Evolutionary conservation across 2,329 filamentous ascomycete genomes (phyloP), one percentile per base, ranked within the genome.

Genomic region (Hymenoscyphus linearis): DNA sequence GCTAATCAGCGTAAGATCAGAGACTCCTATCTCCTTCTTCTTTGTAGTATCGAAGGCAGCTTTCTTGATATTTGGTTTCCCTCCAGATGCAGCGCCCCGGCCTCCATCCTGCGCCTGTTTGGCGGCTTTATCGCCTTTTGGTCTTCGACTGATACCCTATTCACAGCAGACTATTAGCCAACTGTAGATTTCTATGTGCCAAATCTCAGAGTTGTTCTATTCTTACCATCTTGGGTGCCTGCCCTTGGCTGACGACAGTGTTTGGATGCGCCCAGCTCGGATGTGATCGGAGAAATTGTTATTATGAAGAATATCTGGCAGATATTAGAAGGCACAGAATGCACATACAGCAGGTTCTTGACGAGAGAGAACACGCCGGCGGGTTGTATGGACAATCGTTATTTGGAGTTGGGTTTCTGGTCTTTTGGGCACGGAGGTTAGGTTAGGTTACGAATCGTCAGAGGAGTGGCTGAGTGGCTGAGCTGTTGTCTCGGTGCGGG

Each of bases 21-120:
- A 97, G 59, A 99, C 95, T 68, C 95, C 95, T 70, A 99, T 95
- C 77, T 99, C 93, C 84, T 96, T 98, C 87, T 98, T 99, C 84
- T 98, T 98, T 67, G 88, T 90, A 64, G 87, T 91, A 76, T 99
- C 95, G 78, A 96, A 99, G 64, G 90, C 91, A 66, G 95, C 95
- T 80, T 98, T 98, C 78, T 93, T 93, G 69, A 96, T 91, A 77
- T 90, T 91, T 65, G 86, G 71, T 61, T 73, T 72, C 37, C 68
- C 65, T 44, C 65, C 66, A 18, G 64, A 64, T 13, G 63, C 64
- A 22, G 63, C 66, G 44, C 60, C 63, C 50, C 67, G 64, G 52
- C 66, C 68, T 50, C 65, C 66, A 60, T 64, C 61, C 40, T 68
- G 66, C 55, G 66, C 69, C 63, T 70, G 66, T 25, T 61, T 69